A percentile compares a stretch with the other conserved stretches of the same genome.
Evolutionary conservation across 1,139 yeast genomes (phyloP).

Genomic region (Geotrichum restrictum): DNA sequence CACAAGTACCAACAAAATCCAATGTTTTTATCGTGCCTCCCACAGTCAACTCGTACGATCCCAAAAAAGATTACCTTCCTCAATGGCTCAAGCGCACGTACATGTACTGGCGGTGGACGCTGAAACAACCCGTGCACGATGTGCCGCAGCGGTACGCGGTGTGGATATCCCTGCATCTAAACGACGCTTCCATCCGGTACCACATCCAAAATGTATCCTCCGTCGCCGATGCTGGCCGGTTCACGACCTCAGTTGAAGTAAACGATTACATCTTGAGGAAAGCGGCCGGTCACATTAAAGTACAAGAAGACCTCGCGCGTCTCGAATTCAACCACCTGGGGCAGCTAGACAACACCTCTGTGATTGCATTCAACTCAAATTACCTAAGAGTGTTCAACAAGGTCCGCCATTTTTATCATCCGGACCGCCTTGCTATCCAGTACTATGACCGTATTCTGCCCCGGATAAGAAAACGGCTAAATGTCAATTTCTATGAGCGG

Average conservation of each 20-base stretch:
- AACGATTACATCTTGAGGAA: slow-evolving; percentile 15
- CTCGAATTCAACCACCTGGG: slow-evolving; percentile 9
- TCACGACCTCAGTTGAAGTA: slow-evolving; percentile 11
- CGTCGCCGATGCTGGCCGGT: slow-evolving; percentile 1
- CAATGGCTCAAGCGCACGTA: slow-evolving; percentile 19
- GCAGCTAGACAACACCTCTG: slow-evolving; percentile 3
- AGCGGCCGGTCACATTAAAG: slow-evolving; percentile 18
- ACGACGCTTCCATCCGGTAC: slow-evolving; percentile 13
- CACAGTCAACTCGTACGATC: slow-evolving; percentile 17
- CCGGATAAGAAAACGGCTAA: slow-evolving; percentile 11
- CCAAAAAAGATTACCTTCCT: slow-evolving; percentile 18
- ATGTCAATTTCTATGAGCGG: slow-evolving; percentile 11
- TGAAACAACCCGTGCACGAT: slow-evolving; percentile 13
- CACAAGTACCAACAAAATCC: neutral
- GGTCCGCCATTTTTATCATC: slow-evolving; percentile 18
- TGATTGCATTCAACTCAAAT: slow-evolving; percentile 13
- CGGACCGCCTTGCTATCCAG: slow-evolving; percentile 19
- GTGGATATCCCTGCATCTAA: slow-evolving; percentile 17
- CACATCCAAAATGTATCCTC: slow-evolving; percentile 13
- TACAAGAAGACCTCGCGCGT: slow-evolving; percentile 19
- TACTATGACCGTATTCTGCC: slow-evolving; percentile 17
- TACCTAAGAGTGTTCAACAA: slow-evolving; percentile 17
- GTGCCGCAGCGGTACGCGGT: slow-evolving; percentile 18
- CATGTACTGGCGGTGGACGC: slow-evolving; percentile 21
- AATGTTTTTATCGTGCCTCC: slow-evolving; percentile 12